Conservation (phyloP, 345 rosid species). For the Orychophragmus violaceus region DNA sequence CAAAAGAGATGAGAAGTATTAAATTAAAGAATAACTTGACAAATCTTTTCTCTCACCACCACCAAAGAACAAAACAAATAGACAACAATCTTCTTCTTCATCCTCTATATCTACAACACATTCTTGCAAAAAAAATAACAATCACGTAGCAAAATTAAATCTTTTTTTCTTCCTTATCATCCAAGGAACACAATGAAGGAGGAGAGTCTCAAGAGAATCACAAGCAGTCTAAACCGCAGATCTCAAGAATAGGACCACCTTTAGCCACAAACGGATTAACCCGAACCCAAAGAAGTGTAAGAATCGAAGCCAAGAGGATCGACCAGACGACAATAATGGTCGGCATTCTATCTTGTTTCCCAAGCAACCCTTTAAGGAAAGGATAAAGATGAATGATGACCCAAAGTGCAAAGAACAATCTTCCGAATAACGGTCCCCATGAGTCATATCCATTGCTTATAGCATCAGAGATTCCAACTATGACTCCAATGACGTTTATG, state of each 20-base stretch:
- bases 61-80: not conserved
- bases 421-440: slow-evolving; percentile 95
- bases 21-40: slow-evolving; percentile 26
- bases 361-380: slow-evolving; percentile 95
- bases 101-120: slow-evolving; percentile 37
- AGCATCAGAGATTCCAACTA: slow-evolving; percentile 89
- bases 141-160: slow-evolving; percentile 23
- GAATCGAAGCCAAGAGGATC: slow-evolving; percentile 81
- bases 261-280: slow-evolving; percentile 80
- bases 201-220: slow-evolving; percentile 18
- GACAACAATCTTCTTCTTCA: not conserved
- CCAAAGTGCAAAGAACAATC: slow-evolving; percentile 92
- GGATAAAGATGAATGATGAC: slow-evolving; percentile 93
- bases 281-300: slow-evolving; percentile 93
- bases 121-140: slow-evolving; percentile 27
- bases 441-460: slow-evolving; percentile 97
- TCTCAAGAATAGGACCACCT: slow-evolving; percentile 83
- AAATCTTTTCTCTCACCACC: slow-evolving; percentile 10
- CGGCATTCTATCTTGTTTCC: slow-evolving; percentile 94
- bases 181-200: slow-evolving; percentile 27
- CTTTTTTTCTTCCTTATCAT: not conserved
- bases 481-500: slow-evolving; percentile 76
- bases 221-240: slow-evolving; percentile 87
- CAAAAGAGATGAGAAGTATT: slow-evolving; percentile 22
- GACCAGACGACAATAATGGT: slow-evolving; percentile 96